phyloP scores from a whole-genome alignment of 352 stramenopile genomes.

The Phytophthora hibernalis region DNA sequence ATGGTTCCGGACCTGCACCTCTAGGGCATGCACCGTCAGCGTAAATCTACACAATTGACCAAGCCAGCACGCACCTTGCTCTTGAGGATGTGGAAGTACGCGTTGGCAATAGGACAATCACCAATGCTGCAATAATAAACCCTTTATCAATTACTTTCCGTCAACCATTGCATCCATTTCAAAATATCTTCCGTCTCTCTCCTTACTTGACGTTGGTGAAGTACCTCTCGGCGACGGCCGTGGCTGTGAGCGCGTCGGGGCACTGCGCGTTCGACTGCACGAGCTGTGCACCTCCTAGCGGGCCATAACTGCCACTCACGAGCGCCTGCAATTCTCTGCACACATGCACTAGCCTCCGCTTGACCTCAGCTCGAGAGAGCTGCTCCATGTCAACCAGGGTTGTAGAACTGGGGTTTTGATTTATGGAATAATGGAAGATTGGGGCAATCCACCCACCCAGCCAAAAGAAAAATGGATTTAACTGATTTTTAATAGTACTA shows the following conservation, averaged over 20 bases:
- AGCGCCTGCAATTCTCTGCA: slow-evolving; percentile 39
- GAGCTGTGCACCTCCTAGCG: slow-evolving; percentile 45
- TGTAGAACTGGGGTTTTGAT: no score
- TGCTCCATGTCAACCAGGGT: no score
- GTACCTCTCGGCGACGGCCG: slow-evolving; percentile 47
- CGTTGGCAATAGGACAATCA: slow-evolving; percentile 59
- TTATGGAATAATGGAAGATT: no score
- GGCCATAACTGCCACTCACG: slow-evolving; percentile 53
- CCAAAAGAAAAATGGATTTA: no score
- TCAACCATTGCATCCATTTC: slow-evolving; percentile 14
- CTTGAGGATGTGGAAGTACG: slow-evolving; percentile 67
- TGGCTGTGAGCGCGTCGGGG: slow-evolving; percentile 56
- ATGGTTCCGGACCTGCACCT: slow-evolving; percentile 43
- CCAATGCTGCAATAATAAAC: slow-evolving; percentile 39
- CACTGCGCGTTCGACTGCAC: slow-evolving; percentile 59
- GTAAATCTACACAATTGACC: slow-evolving; percentile 9
- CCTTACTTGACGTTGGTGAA: slow-evolving; percentile 49
- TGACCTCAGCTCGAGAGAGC: slow-evolving; percentile 31
- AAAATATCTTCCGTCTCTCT: slow-evolving; percentile 11
- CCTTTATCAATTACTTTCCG: background rate
- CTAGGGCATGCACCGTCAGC: slow-evolving; percentile 18
- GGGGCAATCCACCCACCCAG: no score
- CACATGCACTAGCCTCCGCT: slow-evolving; percentile 39
- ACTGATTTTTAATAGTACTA: no score
- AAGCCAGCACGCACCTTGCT: slow-evolving; percentile 40